A percentile compares a stretch with the other conserved stretches of the same genome.
These are phyloP conservation scores for Glutinoglossum americanum DNA, from an alignment of 495 filamentous ascomycete genomes.

Conservation along the genomic window DNA sequence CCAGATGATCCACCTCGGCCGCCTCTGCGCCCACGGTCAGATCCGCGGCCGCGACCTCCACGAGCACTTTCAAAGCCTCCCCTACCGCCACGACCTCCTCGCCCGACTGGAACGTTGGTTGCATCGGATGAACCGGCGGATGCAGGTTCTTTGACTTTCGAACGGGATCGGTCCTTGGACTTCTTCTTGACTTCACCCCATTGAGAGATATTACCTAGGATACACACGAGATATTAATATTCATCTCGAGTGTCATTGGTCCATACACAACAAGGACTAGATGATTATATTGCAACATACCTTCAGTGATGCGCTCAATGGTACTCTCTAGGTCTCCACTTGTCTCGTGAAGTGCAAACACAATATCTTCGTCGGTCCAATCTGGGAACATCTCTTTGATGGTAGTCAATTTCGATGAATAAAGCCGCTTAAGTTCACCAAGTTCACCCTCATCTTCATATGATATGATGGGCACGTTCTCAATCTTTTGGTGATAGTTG, in stretches of 20 bases:
- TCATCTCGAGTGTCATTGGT: not conserved
- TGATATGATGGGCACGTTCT: constrained; percentile 26
- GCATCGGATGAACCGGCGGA: constrained; percentile 13
- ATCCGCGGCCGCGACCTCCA: constrained; percentile 46
- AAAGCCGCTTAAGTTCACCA: constrained; percentile 74
- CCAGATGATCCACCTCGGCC: constrained; percentile 39
- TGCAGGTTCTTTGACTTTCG: constrained; percentile 61
- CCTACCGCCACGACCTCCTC: constrained; percentile 43
- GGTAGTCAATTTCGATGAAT: constrained; percentile 44
- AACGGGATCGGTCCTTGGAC: constrained; percentile 56
- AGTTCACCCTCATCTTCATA: constrained; percentile 79
- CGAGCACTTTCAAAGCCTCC: constrained; percentile 42
- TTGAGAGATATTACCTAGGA: constrained; percentile 63
- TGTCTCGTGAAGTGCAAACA: constrained; percentile 79
- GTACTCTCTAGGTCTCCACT: constrained; percentile 68
- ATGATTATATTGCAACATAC: constrained; percentile 28
- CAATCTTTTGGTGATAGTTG: constrained; percentile 25
- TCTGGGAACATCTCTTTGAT: constrained; percentile 82
- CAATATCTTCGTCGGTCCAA: constrained; percentile 80
- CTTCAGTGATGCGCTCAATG: constrained; percentile 78
- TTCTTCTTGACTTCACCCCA: constrained; percentile 94
- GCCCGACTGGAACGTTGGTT: constrained; percentile 16
- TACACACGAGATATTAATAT: not conserved
- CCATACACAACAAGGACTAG: not conserved
- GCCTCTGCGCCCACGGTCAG: constrained; percentile 55